phyloP scores from a whole-genome alignment of 2,329 filamentous ascomycete species.

The Dactylellina haptotyla region DNA sequence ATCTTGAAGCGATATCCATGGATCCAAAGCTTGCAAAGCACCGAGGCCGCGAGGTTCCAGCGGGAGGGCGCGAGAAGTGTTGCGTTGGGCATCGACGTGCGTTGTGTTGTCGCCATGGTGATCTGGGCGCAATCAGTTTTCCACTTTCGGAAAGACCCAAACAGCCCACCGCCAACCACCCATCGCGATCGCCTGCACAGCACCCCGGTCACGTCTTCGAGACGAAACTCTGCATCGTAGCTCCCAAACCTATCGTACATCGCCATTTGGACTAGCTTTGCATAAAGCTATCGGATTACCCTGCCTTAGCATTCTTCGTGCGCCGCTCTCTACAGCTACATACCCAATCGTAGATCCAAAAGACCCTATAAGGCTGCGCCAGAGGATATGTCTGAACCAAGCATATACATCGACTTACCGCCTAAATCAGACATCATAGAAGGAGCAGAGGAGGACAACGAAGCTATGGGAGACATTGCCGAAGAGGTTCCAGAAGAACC shows the following conservation, averaged over 20 bases:
- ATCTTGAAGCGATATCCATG: too few relatives aligned
- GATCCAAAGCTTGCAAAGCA: too few relatives aligned
- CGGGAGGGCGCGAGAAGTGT: not conserved
- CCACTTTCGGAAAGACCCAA: conserved; percentile 2
- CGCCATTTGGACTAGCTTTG: not conserved
- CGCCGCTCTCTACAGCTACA: too few relatives aligned
- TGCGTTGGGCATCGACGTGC: conserved; percentile 13
- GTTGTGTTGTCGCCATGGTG: conserved; percentile 4
- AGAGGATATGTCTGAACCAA: conserved; percentile 35
- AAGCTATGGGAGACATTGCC: conserved; percentile 39
- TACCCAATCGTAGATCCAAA: too few relatives aligned
- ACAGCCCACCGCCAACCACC: not conserved
- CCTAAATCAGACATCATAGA: conserved; percentile 51
- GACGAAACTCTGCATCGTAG: conserved; percentile 11
- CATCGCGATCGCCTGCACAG: not conserved
- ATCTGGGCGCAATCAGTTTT: not conserved
- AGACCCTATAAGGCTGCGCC: not conserved
- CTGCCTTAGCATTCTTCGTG: not conserved
- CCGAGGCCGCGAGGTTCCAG: too few relatives aligned
- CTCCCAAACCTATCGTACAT: not conserved
- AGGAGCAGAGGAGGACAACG: conserved; percentile 41
- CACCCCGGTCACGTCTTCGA: not conserved
- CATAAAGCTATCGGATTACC: not conserved
- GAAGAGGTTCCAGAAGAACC: conserved; percentile 41
- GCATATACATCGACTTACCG: conserved; percentile 44